These are phyloP conservation scores for Luvunga scandens DNA, from an alignment of 345 rosid species.

Conservation along the genomic window DNA sequence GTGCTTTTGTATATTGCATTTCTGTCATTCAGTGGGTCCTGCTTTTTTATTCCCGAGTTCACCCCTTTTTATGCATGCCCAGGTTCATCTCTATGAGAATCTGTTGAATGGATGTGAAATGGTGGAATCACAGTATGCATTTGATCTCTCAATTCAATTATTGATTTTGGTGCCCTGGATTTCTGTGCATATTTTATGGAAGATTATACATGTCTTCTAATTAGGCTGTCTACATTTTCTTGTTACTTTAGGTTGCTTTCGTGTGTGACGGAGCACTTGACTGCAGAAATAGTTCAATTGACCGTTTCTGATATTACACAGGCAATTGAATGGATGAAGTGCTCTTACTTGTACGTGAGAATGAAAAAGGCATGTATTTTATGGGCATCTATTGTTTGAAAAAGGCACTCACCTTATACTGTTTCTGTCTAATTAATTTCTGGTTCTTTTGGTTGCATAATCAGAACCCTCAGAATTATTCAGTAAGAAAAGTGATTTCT, in stretches of 20 bases:
- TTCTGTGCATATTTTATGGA: slow-evolving; percentile 3
- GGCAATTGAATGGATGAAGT: slow-evolving; percentile 98
- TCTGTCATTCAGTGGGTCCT: slow-evolving; percentile 7
- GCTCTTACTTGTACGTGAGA: slow-evolving; percentile 85
- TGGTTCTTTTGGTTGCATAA: slow-evolving; percentile 9
- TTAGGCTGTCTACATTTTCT: slow-evolving; percentile 10
- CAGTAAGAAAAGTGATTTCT: slow-evolving; percentile 70
- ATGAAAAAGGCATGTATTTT: slow-evolving; percentile 74
- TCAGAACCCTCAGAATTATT: slow-evolving; percentile 91
- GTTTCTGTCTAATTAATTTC: slow-evolving; percentile 10
- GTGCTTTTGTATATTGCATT: slow-evolving; percentile 12
- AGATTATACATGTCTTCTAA: slow-evolving; percentile 1
- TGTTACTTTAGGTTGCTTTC: slow-evolving; percentile 71
- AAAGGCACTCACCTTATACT: not conserved
- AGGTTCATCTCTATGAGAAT: slow-evolving; percentile 95
- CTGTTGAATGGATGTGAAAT: slow-evolving; percentile 89
- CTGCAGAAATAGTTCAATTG: slow-evolving; percentile 95
- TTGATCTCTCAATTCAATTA: slow-evolving; percentile 20
- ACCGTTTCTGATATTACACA: slow-evolving; percentile 75
- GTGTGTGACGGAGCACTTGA: slow-evolving; percentile 89
- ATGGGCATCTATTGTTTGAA: slow-evolving; percentile 3
- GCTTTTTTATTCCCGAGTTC: slow-evolving; percentile 16
- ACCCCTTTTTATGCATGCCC: slow-evolving; percentile 20
- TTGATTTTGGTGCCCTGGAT: not conserved
- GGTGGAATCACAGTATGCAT: slow-evolving; percentile 93